A percentile compares a stretch with the other conserved stretches of the same genome.
Conservation (phyloP, 1,284 basidiomycete species). For the Entoloma clypeatum region DNA sequence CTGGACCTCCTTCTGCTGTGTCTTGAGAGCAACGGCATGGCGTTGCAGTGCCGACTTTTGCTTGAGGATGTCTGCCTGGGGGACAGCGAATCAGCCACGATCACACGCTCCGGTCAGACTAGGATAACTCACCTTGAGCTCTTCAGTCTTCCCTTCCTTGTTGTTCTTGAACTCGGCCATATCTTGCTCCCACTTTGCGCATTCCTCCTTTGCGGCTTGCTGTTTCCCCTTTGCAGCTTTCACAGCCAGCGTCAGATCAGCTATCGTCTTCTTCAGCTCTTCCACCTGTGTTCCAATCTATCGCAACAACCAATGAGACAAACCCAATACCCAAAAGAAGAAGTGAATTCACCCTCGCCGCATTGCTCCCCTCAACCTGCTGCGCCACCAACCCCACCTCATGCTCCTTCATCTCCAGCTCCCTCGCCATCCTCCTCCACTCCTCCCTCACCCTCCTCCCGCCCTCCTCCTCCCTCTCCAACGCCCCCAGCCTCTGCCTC, state of each 20-base stretch:
- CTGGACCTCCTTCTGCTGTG: constrained; percentile 85
- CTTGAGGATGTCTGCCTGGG: constrained; percentile 69
- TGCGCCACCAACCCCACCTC: constrained; percentile 81
- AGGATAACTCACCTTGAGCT: constrained; percentile 70
- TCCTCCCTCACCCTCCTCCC: constrained; percentile 58
- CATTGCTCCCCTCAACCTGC: constrained; percentile 87
- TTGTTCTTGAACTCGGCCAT: constrained; percentile 99
- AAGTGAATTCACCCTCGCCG: constrained; percentile 62
- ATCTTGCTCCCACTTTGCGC: constrained; percentile 87
- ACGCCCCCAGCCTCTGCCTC: constrained; percentile 44
- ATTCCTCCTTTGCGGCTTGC: constrained; percentile 71
- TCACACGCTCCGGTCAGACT: background rate
- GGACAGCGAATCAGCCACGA: background rate
- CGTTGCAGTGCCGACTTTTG: constrained; percentile 83
- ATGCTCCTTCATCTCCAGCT: constrained; percentile 88
- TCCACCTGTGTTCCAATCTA: constrained; percentile 85
- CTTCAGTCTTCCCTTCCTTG: constrained; percentile 94
- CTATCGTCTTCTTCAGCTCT: constrained; percentile 63
- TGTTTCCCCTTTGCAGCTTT: constrained; percentile 74
- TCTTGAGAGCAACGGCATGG: constrained; percentile 79
- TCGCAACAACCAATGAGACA: constrained; percentile 3
- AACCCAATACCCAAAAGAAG: background rate
- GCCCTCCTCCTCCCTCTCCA: constrained; percentile 58
- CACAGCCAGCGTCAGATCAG: constrained; percentile 64
- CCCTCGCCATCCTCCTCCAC: constrained; percentile 66